phyloP scores from a whole-genome alignment of 2,329 filamentous ascomycete species.

The Tetracladium maxilliforme region DNA sequence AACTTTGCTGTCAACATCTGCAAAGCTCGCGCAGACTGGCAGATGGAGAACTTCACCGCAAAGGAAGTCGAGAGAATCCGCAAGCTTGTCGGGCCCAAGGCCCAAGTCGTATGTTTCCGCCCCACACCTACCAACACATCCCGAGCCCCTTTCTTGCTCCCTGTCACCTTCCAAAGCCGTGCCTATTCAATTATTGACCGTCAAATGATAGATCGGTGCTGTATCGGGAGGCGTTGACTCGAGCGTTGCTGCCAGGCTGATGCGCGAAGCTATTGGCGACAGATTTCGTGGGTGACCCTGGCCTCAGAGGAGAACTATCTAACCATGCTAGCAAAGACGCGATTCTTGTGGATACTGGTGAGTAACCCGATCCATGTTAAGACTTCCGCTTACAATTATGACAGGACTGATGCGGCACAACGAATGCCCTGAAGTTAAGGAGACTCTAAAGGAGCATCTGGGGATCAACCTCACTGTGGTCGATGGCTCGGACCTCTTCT shows the following conservation, averaged over 20 bases:
- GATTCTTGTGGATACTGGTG: too few species aligned
- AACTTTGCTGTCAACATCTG: conserved; percentile 85
- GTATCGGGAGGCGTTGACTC: conserved; percentile 78
- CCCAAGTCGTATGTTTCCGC: conserved; percentile 68
- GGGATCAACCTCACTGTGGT: conserved; percentile 85
- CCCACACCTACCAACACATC: too few species aligned
- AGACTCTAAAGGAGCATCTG: conserved; percentile 63
- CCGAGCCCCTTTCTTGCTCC: too few species aligned
- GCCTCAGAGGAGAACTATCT: too few species aligned
- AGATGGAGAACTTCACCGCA: conserved; percentile 70
- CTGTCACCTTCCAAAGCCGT: too few species aligned
- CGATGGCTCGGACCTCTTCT: conserved; percentile 64
- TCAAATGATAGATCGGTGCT: conserved; percentile 37
- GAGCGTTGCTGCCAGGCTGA: conserved; percentile 75
- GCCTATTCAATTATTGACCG: conserved; percentile 15
- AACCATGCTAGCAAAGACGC: too few species aligned
- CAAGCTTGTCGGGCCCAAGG: conserved; percentile 64
- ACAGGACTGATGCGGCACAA: conserved; percentile 74
- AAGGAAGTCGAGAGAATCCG: conserved; percentile 72
- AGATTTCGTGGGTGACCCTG: conserved; percentile 32
- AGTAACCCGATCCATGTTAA: too few species aligned
- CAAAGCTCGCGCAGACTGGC: conserved; percentile 63
- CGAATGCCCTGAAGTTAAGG: conserved; percentile 69
- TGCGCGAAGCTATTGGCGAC: conserved; percentile 75
- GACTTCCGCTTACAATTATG: too few species aligned